phyloP scores from a whole-genome alignment of 2,329 filamentous ascomycete species.

The Fusarium foetens region DNA sequence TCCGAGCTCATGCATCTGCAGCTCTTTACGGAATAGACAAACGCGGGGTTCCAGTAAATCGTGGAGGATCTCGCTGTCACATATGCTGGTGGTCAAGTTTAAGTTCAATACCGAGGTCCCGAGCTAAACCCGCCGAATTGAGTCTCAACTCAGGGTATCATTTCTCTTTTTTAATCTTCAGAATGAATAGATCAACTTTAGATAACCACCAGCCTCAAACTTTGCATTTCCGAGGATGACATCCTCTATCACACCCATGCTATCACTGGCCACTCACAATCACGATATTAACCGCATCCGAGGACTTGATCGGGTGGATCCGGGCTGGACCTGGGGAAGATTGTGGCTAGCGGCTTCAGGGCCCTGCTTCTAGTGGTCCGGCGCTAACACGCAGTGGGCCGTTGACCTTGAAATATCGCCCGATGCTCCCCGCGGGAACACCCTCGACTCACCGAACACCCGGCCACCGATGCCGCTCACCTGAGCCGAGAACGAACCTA shows the following conservation, averaged over 20 bases:
- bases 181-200: not conserved
- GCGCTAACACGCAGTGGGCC: constrained; percentile 31
- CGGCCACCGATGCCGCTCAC: constrained; percentile 39
- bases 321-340: constrained; percentile 36
- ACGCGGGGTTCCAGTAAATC: constrained; percentile 13
- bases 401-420: constrained; percentile 36
- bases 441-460: constrained; percentile 24
- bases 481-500: constrained; percentile 12
- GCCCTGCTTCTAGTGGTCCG: constrained; percentile 32
- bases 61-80: not conserved
- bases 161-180: not conserved
- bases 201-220: not conserved
- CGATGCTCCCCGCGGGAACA: constrained; percentile 34
- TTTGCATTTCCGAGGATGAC: not conserved
- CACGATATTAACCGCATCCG: constrained; percentile 14
- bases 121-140: constrained; percentile 16
- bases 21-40: not conserved
- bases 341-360: constrained; percentile 21
- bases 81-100: not conserved
- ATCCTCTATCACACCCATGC: not conserved
- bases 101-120: constrained; percentile 15
- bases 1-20: not conserved
- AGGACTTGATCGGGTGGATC: constrained; percentile 34
- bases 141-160: not conserved
- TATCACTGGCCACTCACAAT: constrained; percentile 17